Base-by-base conservation (phyloP, 306 rosid genomes). In the Corylus americana region DNA sequence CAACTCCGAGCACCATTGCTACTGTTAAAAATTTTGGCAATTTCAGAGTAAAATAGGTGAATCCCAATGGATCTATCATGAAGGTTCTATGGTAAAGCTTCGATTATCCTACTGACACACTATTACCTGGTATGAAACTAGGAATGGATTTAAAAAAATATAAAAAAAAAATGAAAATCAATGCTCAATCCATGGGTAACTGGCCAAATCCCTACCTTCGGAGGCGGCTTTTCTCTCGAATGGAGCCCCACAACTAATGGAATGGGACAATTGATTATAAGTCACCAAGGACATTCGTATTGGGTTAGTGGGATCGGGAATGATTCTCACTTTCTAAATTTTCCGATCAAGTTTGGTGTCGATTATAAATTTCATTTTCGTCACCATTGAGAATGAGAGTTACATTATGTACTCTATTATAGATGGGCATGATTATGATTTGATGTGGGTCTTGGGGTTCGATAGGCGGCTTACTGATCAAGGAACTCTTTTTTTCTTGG, bases 91-190 rank as follows among this genome's bases (percentile, higher is more conserved):
- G 78, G 78, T 57, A 75, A 16, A 75, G 78, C 16, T 75, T 59
- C 45, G 78, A 75, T 47, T 3, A 74, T 61, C 58, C 81, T 1
- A 13, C 14, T 13, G 47, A 71, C 20, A 2, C 20, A 3, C 55
- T 78, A 14, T n/a, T 42, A 18, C 81, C 81, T 11, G 75, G 69
- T 20, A 78, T 14, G 75, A 70, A 39, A 29, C 12, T 78, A 69
- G 81, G 81, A 13, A n/a, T 78, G 25, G 8, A 54, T 29, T 25
- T 4, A 51, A 68, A 68, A 18, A 22, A 22, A 22, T 0, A 22
- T 0, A 0, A 22, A 22, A 22, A 68, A 11, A 22, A 11, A 12
- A 11, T n/a, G 12, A 11, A 3, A 7, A 29, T 77, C 44, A 53
- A 29, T 62, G 0, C 18, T 76, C 49, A 47, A 62, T 13, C 63